Conservation (phyloP, 257 asterid genomes). For the Gentiana straminea region DNA sequence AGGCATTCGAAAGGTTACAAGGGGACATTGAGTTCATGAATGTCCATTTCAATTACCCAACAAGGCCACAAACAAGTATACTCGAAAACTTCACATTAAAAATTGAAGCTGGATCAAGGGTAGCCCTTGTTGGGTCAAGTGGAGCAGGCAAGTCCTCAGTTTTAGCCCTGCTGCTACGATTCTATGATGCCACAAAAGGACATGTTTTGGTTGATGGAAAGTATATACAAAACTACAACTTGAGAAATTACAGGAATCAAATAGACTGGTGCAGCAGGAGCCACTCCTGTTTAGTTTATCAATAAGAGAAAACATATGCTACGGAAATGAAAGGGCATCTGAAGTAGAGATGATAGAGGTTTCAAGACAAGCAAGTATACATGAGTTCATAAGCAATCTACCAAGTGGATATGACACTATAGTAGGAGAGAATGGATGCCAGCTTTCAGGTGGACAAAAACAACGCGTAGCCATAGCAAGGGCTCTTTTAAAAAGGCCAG, state of each 20-base stretch:
- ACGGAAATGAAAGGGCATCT: neutral
- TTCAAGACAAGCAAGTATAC: conserved; percentile 37
- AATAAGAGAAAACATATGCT: neutral
- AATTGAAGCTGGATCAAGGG: conserved; percentile 49
- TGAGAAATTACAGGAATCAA: conserved; percentile 37
- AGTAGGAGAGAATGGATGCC: conserved; percentile 78
- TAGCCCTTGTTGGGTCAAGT: conserved; percentile 70
- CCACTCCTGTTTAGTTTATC: conserved; percentile 63
- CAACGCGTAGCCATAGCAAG: conserved; percentile 39
- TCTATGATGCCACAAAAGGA: conserved; percentile 46
- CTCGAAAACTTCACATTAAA: conserved; percentile 51
- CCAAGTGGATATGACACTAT: too few species aligned
- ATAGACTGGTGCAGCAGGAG: conserved; percentile 55
- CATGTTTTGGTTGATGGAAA: conserved; percentile 45
- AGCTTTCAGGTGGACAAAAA: conserved; percentile 48
- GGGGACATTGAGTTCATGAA: conserved; percentile 49
- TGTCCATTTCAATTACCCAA: conserved; percentile 46
- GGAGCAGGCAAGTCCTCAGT: conserved; percentile 71
- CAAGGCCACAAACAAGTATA: conserved; percentile 40
- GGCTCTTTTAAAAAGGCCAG: conserved; percentile 57
- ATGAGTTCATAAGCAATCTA: conserved; percentile 20
- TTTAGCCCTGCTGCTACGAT: conserved; percentile 59
- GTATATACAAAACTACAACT: conserved; percentile 33
- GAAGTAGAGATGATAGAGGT: neutral
- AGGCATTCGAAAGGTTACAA: conserved; percentile 27